phyloP scores from a whole-genome alignment of 257 asterid species.

The Ballota nigra region DNA sequence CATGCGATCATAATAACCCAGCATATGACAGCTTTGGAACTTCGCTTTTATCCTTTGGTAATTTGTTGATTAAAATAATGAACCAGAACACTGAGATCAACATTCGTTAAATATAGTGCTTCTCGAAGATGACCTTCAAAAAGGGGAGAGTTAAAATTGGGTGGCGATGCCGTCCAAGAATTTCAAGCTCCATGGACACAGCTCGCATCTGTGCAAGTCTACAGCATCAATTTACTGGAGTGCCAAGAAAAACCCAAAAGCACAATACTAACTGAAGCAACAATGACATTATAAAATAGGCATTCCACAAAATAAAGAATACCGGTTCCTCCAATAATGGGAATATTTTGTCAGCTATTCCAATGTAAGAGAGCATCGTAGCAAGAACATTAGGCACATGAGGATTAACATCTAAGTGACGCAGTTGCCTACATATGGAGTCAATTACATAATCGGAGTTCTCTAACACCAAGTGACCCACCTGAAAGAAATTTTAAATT shows the following conservation, averaged over 20 bases:
- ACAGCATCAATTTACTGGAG: slow-evolving; percentile 21
- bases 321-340: slow-evolving; percentile 99
- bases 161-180: slow-evolving; percentile 90
- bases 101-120: slow-evolving; percentile 10
- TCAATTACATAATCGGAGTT: slow-evolving; percentile 92
- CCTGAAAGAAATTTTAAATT: slow-evolving; percentile 58
- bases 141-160: slow-evolving; percentile 86
- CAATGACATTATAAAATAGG: slow-evolving; percentile 7
- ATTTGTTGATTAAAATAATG: background rate
- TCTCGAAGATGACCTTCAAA: slow-evolving; percentile 60
- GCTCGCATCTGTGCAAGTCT: slow-evolving; percentile 70
- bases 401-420: slow-evolving; percentile 89
- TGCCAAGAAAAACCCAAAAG: slow-evolving; percentile 3
- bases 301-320: slow-evolving; percentile 21
- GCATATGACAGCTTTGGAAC: background rate
- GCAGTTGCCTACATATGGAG: slow-evolving; percentile 87
- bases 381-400: slow-evolving; percentile 91
- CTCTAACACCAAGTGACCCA: slow-evolving; percentile 82
- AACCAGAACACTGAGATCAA: slow-evolving; percentile 19
- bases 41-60: background rate
- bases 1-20: background rate
- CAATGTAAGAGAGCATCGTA: slow-evolving; percentile 85
- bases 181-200: slow-evolving; percentile 88
- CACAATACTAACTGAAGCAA: background rate
- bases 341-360: slow-evolving; percentile 79